phyloP scores from a whole-genome alignment of 1,284 basidiomycete genomes.

The Austroboletus novae-zelandiae region DNA sequence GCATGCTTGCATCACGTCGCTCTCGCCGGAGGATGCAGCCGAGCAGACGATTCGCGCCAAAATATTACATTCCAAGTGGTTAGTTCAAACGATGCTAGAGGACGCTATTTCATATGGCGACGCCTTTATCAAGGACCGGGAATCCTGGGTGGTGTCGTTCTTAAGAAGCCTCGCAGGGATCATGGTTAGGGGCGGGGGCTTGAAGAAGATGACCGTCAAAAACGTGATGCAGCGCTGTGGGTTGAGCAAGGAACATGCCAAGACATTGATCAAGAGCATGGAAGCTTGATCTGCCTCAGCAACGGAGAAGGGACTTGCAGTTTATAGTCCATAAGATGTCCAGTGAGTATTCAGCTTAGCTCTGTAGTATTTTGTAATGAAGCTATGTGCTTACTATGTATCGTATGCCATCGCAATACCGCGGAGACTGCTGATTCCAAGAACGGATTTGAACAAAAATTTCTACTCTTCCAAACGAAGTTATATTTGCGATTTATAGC shows the following conservation, averaged over 20 bases:
- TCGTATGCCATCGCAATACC: no score
- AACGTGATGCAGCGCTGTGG: slow-evolving; percentile 19
- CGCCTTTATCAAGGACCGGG: slow-evolving; percentile 15
- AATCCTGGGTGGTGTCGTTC: slow-evolving; percentile 25
- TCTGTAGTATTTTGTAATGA: no score
- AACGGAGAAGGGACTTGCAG: no score
- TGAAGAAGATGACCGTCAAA: slow-evolving; percentile 5
- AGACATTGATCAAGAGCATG: slow-evolving; percentile 12
- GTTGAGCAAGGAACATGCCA: slow-evolving; percentile 17
- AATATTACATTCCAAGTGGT: slow-evolving; percentile 12
- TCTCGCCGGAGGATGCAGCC: background rate
- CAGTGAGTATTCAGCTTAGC: no score
- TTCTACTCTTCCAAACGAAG: no score
- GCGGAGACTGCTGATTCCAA: no score
- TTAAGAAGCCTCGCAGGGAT: slow-evolving; percentile 20
- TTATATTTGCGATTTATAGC: no score
- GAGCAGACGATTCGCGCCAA: slow-evolving; percentile 9
- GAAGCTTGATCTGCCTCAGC: background rate
- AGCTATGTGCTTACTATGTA: no score
- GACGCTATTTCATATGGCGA: slow-evolving; percentile 19
- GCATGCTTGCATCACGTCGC: slow-evolving; percentile 31
- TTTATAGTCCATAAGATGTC: no score
- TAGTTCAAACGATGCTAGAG: slow-evolving; percentile 22
- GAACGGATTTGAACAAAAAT: no score
- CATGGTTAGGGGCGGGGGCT: slow-evolving; percentile 14